Evolutionary conservation across 2,329 filamentous ascomycete species (phyloP).

Genomic region (Hymenoscyphus occultus): DNA sequence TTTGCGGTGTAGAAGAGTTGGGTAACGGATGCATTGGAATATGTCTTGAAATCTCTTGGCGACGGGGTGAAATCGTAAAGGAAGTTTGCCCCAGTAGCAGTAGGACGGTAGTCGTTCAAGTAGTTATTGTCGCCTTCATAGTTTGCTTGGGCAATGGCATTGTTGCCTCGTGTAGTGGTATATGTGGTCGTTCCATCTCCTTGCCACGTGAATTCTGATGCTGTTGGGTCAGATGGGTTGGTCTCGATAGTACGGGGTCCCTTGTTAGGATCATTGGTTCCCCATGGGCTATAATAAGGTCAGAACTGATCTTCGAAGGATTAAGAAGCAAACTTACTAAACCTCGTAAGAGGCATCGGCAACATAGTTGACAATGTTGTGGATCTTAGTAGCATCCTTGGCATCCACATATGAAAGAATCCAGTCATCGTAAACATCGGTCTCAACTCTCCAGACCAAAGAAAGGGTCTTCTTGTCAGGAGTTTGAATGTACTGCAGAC

Average conservation of each 20-base stretch:
- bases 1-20: conserved; percentile 62
- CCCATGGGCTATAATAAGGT: conserved; percentile 44
- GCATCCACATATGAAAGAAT: conserved; percentile 55
- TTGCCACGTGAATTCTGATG: conserved; percentile 54
- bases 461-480: conserved; percentile 43
- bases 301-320: conserved; percentile 11
- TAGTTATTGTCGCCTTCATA: conserved; percentile 45
- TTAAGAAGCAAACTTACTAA: conserved; percentile 39
- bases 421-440: conserved; percentile 55
- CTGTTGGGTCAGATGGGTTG: conserved; percentile 47
- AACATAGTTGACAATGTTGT: conserved; percentile 56
- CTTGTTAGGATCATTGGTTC: conserved; percentile 51
- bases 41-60: conserved; percentile 39
- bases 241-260: conserved; percentile 44
- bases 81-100: conserved; percentile 42
- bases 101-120: conserved; percentile 51
- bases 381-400: conserved; percentile 44
- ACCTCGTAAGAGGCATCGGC: conserved; percentile 54
- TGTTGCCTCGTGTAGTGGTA: conserved; percentile 56
- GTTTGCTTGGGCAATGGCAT: conserved; percentile 54
- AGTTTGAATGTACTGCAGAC: conserved; percentile 53
- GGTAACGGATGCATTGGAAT: conserved; percentile 53
- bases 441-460: conserved; percentile 57
- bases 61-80: conserved; percentile 43
- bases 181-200: conserved; percentile 47